These are phyloP conservation scores for Penicillium sp. DNA, from an alignment of 2,329 filamentous ascomycete species.

Conservation along the genomic window DNA sequence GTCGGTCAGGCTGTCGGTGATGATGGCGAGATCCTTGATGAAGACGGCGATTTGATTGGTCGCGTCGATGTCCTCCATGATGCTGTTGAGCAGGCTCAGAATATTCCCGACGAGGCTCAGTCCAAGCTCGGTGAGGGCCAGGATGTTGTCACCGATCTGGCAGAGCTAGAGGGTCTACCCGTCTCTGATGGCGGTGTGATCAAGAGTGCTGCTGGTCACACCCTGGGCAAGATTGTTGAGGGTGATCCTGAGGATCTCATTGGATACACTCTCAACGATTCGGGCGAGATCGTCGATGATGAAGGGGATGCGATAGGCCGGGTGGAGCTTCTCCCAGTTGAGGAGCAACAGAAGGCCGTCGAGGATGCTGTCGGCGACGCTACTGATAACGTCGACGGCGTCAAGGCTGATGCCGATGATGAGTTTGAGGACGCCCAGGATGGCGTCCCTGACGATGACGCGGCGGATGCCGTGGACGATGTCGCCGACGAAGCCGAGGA, in stretches of 20 bases:
- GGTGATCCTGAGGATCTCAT: slow-evolving; percentile 43
- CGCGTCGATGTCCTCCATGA: slow-evolving; percentile 26
- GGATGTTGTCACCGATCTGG: slow-evolving; percentile 33
- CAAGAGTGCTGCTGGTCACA: slow-evolving; percentile 45
- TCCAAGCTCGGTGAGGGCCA: slow-evolving; percentile 18
- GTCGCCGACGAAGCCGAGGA: slow-evolving; percentile 25
- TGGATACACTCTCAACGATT: slow-evolving; percentile 42
- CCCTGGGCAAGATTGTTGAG: slow-evolving; percentile 41
- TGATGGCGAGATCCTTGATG: slow-evolving; percentile 33
- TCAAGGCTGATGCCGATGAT: slow-evolving; percentile 3
- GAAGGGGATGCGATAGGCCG: slow-evolving; percentile 40
- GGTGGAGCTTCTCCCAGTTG: slow-evolving; percentile 28
- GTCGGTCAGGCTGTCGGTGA: slow-evolving; percentile 43
- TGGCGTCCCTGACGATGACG: background rate
- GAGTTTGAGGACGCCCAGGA: slow-evolving; percentile 7
- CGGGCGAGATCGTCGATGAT: slow-evolving; percentile 43
- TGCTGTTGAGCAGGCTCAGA: slow-evolving; percentile 22
- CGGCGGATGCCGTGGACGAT: slow-evolving; percentile 13
- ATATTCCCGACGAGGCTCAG: slow-evolving; percentile 17
- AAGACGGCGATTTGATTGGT: slow-evolving; percentile 38
- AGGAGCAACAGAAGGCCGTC: slow-evolving; percentile 27
- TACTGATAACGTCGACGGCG: slow-evolving; percentile 48
- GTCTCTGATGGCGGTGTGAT: slow-evolving; percentile 57
- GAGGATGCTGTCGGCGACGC: slow-evolving; percentile 51
- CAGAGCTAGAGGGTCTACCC: slow-evolving; percentile 37